Conservation (phyloP, 257 asterid genomes). For the Jacaranda copaia region DNA sequence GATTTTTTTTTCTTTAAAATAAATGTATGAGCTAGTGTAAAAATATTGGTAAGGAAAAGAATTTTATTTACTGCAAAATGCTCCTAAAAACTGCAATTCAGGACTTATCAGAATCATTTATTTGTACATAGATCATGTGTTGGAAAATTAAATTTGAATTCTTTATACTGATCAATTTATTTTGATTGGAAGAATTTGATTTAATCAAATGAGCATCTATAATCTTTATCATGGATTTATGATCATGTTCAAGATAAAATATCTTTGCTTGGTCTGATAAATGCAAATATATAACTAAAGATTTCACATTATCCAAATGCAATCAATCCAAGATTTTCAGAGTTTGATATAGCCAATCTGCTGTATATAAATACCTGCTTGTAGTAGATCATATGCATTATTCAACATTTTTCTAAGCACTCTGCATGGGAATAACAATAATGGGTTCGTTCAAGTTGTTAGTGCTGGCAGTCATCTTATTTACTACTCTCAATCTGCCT, state of each 20-base stretch:
- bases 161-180: too few species aligned
- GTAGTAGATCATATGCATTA: background rate
- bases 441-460: slow-evolving; percentile 8
- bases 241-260: background rate
- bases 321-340: background rate
- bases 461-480: background rate
- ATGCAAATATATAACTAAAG: slow-evolving; percentile 17
- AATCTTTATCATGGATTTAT: background rate
- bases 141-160: too few species aligned
- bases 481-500: background rate
- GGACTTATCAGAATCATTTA: too few species aligned
- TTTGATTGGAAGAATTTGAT: too few species aligned
- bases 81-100: too few species aligned
- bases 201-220: background rate
- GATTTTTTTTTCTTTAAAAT: too few species aligned
- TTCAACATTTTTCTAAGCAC: background rate
- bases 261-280: background rate
- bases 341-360: background rate
- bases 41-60: too few species aligned
- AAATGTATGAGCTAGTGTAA: too few species aligned
- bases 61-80: too few species aligned
- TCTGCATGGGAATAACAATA: background rate
- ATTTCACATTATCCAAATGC: background rate
- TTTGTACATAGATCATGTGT: too few species aligned
- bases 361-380: background rate